A percentile compares a stretch with the other conserved stretches of the same genome.
Evolutionary conservation across 371 early-diverging fungal genomes (phyloP).

Genomic region (Batrachochytrium dendrobatidis): DNA sequence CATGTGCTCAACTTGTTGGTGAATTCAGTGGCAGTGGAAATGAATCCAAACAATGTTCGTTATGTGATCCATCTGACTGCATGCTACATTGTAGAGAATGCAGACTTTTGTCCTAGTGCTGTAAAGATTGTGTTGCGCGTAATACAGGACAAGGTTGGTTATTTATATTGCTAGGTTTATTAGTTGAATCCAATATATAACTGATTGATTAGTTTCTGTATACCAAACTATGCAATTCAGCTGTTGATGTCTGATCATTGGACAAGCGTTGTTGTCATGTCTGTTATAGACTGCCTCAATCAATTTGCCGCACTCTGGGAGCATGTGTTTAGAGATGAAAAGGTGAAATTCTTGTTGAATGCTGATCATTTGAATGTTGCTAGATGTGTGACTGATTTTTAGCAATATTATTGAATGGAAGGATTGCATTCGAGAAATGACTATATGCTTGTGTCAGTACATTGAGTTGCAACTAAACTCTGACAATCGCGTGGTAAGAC

Average conservation of each 20-base stretch:
- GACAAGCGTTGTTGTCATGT: constrained; percentile 59
- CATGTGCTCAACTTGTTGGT: constrained; percentile 61
- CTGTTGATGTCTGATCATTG: constrained; percentile 10
- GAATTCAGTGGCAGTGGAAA: constrained; percentile 59
- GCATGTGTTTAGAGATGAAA: constrained; percentile 59
- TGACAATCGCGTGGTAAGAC: constrained; percentile 29
- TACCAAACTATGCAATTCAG: neutral
- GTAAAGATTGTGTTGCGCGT: constrained; percentile 61
- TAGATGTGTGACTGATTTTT: neutral
- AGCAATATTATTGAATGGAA: constrained; percentile 11
- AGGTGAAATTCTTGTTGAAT: constrained; percentile 35
- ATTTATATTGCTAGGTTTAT: neutral
- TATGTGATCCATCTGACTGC: constrained; percentile 61
- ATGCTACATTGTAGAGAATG: constrained; percentile 71
- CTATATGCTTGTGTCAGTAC: constrained; percentile 60
- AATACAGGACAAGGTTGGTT: constrained; percentile 66
- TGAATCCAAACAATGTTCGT: constrained; percentile 57
- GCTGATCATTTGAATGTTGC: neutral
- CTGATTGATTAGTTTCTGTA: too few relatives aligned
- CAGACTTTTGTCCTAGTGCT: constrained; percentile 63
- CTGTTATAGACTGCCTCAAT: constrained; percentile 63
- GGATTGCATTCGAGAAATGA: constrained; percentile 64
- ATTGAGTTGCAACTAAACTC: constrained; percentile 51
- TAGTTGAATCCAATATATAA: neutral
- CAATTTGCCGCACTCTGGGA: constrained; percentile 59